These are phyloP conservation scores for Aspergillus indologenus DNA, from an alignment of 495 filamentous ascomycete species.

Conservation along the genomic window DNA sequence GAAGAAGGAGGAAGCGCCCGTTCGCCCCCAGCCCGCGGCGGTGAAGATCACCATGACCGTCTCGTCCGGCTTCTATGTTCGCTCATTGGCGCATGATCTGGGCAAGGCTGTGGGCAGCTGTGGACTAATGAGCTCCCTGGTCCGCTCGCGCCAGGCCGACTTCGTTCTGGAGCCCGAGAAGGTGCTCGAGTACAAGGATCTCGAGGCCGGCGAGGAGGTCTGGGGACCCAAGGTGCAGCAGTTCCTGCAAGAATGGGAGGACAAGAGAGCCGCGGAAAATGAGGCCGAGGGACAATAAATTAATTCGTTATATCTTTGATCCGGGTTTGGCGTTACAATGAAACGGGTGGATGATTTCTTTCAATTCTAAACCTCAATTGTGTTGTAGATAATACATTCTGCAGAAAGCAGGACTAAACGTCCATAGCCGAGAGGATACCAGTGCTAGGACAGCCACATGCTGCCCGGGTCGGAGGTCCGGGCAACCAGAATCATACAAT, in stretches of 20 bases:
- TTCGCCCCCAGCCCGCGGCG: slow-evolving; percentile 55
- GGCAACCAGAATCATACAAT: too few species aligned
- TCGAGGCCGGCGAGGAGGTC: slow-evolving; percentile 72
- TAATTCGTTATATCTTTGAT: neutral
- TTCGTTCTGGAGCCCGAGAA: slow-evolving; percentile 64
- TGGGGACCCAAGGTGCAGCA: slow-evolving; percentile 75
- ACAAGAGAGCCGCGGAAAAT: slow-evolving; percentile 25
- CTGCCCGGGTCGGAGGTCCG: too few species aligned
- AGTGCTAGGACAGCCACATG: neutral
- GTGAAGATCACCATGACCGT: slow-evolving; percentile 86
- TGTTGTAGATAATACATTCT: neutral
- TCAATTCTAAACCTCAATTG: neutral
- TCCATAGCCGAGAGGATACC: neutral
- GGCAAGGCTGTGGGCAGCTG: slow-evolving; percentile 77
- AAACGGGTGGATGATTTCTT: neutral
- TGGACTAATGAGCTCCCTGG: slow-evolving; percentile 81
- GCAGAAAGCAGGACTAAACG: neutral
- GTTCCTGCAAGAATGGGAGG: slow-evolving; percentile 61
- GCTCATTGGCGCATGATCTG: slow-evolving; percentile 87
- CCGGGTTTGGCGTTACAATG: neutral
- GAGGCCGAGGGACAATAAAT: neutral
- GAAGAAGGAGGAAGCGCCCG: slow-evolving; percentile 21
- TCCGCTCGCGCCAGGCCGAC: slow-evolving; percentile 75
- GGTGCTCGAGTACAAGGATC: slow-evolving; percentile 77
- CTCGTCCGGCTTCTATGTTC: slow-evolving; percentile 95